These are phyloP conservation scores for Striga asiatica DNA, from an alignment of 257 asterid genomes.

Conservation along the genomic window DNA sequence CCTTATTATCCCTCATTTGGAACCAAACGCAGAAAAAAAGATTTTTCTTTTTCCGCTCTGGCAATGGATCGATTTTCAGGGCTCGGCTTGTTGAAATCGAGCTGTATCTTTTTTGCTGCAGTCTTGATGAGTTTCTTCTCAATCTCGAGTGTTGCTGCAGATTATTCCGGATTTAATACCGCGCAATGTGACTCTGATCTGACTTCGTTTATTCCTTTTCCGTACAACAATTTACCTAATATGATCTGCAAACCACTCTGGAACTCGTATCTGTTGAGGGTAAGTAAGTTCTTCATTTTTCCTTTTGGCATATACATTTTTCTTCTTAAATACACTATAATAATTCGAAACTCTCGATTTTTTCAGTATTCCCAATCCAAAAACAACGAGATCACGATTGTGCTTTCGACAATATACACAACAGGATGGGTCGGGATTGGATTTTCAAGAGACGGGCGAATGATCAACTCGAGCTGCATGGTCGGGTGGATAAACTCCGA, in stretches of 20 bases:
- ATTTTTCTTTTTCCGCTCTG: not conserved
- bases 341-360: not conserved
- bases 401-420: conserved; percentile 64
- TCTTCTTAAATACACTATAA: not conserved
- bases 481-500: conserved; percentile 69
- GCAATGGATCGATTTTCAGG: conserved; percentile 34
- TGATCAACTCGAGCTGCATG: conserved; percentile 85
- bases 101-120: conserved; percentile 7
- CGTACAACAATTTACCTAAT: conserved; percentile 47
- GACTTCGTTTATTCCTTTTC: conserved; percentile 65
- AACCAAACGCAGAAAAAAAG: too few species aligned
- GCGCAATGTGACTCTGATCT: conserved; percentile 49
- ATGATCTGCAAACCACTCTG: conserved; percentile 82
- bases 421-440: conserved; percentile 97
- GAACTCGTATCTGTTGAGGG: conserved; percentile 75
- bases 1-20: conserved; percentile 9
- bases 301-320: too few species aligned
- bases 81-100: not conserved
- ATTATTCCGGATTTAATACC: conserved; percentile 14
- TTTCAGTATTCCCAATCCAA: conserved; percentile 67
- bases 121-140: conserved; percentile 13
- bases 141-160: conserved; percentile 6
- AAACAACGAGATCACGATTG: conserved; percentile 51
- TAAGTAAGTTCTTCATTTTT: conserved; percentile 14
- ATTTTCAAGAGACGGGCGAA: conserved; percentile 67